Evolutionary conservation across 306 rosid genomes (phyloP), one percentile per base, ranked within the genome.

Genomic region (Corylus heterophylla): DNA sequence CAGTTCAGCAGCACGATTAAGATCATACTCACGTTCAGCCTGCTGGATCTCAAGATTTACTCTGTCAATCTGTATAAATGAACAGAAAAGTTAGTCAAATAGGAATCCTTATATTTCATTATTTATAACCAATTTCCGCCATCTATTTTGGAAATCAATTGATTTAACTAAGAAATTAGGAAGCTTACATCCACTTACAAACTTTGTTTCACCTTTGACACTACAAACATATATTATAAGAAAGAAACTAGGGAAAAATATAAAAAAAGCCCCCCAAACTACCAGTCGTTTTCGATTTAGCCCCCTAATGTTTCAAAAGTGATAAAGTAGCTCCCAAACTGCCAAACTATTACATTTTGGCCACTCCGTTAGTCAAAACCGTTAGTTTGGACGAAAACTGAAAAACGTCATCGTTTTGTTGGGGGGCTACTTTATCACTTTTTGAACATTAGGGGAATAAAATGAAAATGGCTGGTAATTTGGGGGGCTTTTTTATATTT

Each of bases 1-100:
- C 55, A 95, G 80, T 79, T 95, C 99, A 71, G 99, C 99, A 8
- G 98, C 98, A 25, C 96, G 98, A 75, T 95, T 95, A 76, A 95
- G 99, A 82, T 95, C 99, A 47, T 93, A 95, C 80, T 95, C 99
- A 62, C 98, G 86, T 80, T 95, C 99, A 11, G 99, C 98, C 81
- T 93, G 99, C 81, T 84, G 98, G 87, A 95, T 91, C 96, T 95
- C 99, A 47, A 95, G 85, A 83, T 90, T 95, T 71, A 95, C 93
- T 80, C 99, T 86, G 84, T 95, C 99, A 49, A 95, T 91, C 99
- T 95, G 95, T 81, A 82, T 2, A 48, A 50, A 73, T 48, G 71
- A 75, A 82, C 52, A 71, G 11, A 54, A 71, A 74, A 45, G 35
- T 76, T 2, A 74, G 72, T 73, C 81, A 48, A 35, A 78, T 62